Evolutionary conservation across 2,329 filamentous ascomycete genomes (phyloP).

Genomic region (Periglandula ipomoeae): DNA sequence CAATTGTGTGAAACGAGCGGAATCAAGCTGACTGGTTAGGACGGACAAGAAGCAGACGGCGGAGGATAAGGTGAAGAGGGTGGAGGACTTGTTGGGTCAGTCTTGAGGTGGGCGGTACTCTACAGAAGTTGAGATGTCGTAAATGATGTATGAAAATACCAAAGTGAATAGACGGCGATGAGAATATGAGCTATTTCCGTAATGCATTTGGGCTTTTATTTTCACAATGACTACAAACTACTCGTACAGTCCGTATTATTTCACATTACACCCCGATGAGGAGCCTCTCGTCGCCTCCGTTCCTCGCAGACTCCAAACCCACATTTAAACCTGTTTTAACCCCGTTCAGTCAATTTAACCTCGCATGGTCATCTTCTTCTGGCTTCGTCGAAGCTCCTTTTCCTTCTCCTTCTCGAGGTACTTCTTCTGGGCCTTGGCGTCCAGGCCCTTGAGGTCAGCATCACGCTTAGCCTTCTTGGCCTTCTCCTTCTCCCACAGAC

Average conservation of each 20-base stretch:
- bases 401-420: conserved; percentile 74
- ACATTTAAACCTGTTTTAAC: neutral
- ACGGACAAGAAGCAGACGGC: conserved; percentile 81
- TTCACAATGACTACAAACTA: neutral
- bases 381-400: conserved; percentile 52
- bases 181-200: too few relatives aligned
- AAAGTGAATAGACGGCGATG: too few relatives aligned
- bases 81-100: conserved; percentile 40
- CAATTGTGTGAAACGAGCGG: too few relatives aligned
- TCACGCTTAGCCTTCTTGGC: conserved; percentile 87
- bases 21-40: conserved; percentile 31
- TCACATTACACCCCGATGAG: neutral
- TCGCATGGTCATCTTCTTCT: conserved; percentile 46
- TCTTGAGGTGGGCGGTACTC: too few relatives aligned
- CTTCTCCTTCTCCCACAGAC: conserved; percentile 60
- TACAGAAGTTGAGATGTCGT: too few relatives aligned
- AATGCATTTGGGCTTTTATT: too few relatives aligned
- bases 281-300: neutral
- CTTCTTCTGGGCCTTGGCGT: conserved; percentile 78
- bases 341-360: conserved; percentile 24
- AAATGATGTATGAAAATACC: too few relatives aligned
- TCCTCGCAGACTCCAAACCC: neutral
- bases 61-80: conserved; percentile 65
- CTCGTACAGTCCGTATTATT: conserved; percentile 1
- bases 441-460: conserved; percentile 64